Conservation (phyloP, 495 filamentous ascomycete genomes). For the Xylaria sp. region DNA sequence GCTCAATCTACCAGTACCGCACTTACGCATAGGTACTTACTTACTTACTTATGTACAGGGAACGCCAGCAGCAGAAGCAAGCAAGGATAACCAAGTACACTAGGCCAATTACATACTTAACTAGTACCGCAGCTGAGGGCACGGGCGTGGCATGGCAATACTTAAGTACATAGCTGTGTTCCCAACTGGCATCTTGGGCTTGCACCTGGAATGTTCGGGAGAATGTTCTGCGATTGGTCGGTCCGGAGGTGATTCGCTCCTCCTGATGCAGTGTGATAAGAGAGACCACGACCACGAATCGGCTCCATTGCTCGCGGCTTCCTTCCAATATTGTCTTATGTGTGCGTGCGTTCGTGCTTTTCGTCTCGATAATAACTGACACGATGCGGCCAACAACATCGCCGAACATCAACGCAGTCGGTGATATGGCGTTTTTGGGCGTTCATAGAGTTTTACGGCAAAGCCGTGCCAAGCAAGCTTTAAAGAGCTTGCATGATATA, state of each 20-base stretch:
- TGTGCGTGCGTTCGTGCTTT: background rate
- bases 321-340: background rate
- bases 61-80: background rate
- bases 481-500: conserved; percentile 21
- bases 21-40: background rate
- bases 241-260: conserved; percentile 11
- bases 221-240: conserved; percentile 17
- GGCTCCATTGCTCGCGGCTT: background rate
- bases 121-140: conserved; percentile 7
- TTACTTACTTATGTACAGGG: too few species aligned
- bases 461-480: background rate
- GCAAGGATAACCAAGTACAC: too few species aligned
- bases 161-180: too few species aligned
- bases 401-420: background rate
- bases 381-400: background rate
- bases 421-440: background rate
- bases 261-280: conserved; percentile 22
- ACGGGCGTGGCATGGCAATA: background rate
- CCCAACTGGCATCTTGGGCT: background rate
- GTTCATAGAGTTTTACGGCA: background rate
- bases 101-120: too few species aligned
- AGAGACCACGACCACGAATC: background rate
- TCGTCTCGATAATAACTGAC: background rate
- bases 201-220: conserved; percentile 18
- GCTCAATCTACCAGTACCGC: background rate